Evolutionary conservation across 1,284 basidiomycete species (phyloP).

Genomic region (Malassezia globosa): DNA sequence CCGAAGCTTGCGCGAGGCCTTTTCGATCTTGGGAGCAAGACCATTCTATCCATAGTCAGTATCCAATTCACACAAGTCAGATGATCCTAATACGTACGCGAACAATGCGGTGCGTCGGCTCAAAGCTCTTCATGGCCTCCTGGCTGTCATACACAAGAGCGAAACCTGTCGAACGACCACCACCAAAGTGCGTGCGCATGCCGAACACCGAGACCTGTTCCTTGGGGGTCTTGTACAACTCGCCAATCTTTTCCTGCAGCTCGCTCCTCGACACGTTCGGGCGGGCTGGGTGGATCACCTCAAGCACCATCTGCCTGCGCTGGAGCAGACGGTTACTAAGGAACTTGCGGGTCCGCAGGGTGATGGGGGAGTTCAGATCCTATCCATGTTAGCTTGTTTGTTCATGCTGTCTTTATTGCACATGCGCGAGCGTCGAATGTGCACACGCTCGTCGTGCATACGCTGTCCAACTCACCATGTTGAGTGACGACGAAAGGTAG

Average conservation of each 20-base stretch:
- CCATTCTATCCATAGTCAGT: conserved; percentile 57
- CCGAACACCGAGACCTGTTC: conserved; percentile 57
- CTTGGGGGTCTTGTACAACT: conserved; percentile 57
- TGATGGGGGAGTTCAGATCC: conserved; percentile 80
- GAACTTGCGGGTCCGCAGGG: conserved; percentile 97
- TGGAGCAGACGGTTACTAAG: conserved; percentile 96
- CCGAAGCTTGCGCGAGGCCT: conserved; percentile 89
- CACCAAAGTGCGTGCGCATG: conserved; percentile 84
- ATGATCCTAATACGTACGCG: conserved; percentile 69
- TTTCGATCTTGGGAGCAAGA: conserved; percentile 70
- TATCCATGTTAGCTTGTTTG: conserved; percentile 16
- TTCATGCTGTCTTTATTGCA: not conserved
- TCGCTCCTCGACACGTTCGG: conserved; percentile 89
- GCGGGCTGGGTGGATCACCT: conserved; percentile 89
- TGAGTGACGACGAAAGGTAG: conserved; percentile 16
- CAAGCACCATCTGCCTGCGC: conserved; percentile 66
- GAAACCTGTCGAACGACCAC: conserved; percentile 88
- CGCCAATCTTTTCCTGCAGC: conserved; percentile 81
- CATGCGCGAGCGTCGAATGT: not conserved
- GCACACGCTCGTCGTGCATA: not conserved
- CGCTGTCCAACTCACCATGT: conserved; percentile 12
- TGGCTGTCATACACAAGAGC: conserved; percentile 96
- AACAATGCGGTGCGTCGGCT: conserved; percentile 89
- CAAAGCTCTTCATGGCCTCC: conserved; percentile 69
- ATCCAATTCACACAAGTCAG: not conserved